Evolutionary conservation across 441 rosid genomes (phyloP), one percentile per base, ranked within the genome.

Genomic region (Aleurites moluccanus): DNA sequence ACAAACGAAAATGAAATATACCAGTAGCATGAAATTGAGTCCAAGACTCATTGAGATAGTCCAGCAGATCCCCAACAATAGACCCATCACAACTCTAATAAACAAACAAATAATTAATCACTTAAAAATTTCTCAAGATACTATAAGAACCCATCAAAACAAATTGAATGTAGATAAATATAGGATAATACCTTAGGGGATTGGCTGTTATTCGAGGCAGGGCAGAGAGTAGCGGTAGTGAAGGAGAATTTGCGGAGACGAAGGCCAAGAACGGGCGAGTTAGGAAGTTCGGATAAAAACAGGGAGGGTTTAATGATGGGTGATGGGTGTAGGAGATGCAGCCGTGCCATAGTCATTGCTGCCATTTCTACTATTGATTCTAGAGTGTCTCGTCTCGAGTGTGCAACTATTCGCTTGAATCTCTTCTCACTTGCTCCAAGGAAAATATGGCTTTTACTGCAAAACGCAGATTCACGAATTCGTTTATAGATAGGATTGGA

Each of bases 1-100:
- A 60, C 15, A 18, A 62, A 61, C 6, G 67, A 28, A 64, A 13
- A 35, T 4, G 5, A 38, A 13, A 45, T 18, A 30, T 78, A 91
- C 94, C 97, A 47, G 98, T 89, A 61, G 97, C 97, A 69, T 94
- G 97, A 77, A 94, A 94, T 73, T 91, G 97, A 69, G 98, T 94
- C 97, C 98, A 94, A 2, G 97, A 94, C 78, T 91, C 98, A 63
- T 94, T 94, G 53, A 94, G 95, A 80, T 87, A 94, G 82, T 91
- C 91, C 75, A 92, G 82, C 75, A 94, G 84, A 79, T 86, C 97
- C 9, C 88, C 93, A 14, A 92, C 95, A 8, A 92, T 86, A 16
- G 96, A 88, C 1, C 71, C 75, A 55, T 55, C 56, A 47, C 59
- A 28, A 28, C 42, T 21, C 79, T 70, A 30, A 23, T 11, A 44